phyloP scores from a whole-genome alignment of 176 grass and related monocot genomes.

The Chrysopogon serrulatus region DNA sequence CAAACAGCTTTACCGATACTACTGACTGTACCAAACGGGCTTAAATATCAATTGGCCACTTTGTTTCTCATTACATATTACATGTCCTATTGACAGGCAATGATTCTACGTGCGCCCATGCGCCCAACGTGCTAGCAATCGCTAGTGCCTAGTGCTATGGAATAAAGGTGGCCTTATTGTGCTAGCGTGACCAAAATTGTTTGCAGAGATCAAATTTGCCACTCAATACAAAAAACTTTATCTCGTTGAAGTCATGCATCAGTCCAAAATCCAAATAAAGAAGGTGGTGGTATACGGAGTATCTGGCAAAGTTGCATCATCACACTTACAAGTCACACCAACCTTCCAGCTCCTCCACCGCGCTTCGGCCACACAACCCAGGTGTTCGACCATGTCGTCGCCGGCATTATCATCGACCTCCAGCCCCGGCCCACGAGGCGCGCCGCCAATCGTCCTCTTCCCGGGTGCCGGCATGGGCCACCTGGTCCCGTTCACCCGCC shows the following conservation, averaged over 20 bases:
- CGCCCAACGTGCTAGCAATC: too few species aligned
- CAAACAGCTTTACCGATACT: too few species aligned
- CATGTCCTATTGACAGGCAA: too few species aligned
- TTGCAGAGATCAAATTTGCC: too few species aligned
- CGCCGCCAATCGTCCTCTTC: conserved; percentile 41
- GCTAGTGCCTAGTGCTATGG: too few species aligned
- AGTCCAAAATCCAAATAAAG: not conserved
- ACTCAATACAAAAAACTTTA: too few species aligned
- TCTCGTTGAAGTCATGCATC: not conserved
- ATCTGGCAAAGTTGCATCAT: not conserved
- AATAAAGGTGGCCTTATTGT: too few species aligned
- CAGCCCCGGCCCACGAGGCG: not conserved
- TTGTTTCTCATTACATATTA: too few species aligned
- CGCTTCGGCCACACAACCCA: not conserved
- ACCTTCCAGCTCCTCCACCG: not conserved
- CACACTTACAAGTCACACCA: not conserved
- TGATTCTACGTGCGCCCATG: too few species aligned
- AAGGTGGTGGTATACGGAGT: not conserved
- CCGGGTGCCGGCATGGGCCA: conserved; percentile 85
- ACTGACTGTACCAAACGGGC: too few species aligned
- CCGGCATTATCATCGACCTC: not conserved
- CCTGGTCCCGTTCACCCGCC: conserved; percentile 59
- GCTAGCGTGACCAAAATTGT: too few species aligned
- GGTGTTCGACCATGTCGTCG: conserved; percentile 20
- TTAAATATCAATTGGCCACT: too few species aligned